Base-by-base conservation (phyloP, 768 basidiomycete species). In the Mycena rebaudengoi region DNA sequence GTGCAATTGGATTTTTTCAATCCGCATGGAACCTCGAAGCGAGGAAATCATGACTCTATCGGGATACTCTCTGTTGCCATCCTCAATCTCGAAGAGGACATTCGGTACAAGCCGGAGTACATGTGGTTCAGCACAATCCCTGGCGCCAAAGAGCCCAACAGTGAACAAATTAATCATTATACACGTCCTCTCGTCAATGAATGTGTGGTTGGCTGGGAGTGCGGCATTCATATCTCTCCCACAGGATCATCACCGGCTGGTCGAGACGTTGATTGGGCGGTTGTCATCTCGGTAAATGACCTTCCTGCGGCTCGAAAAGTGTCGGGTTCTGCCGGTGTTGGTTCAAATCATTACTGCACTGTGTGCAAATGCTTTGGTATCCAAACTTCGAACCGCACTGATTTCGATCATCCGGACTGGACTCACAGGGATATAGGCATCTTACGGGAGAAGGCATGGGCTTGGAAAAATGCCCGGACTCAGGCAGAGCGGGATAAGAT, bases 1-100 rank as follows among this genome's bases (percentile, higher is more conserved):
- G 61, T 79, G 1, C 68, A 75, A 18, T 29, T 79, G 1, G 74
- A 80, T 55, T 75, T 75, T 43, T 81, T 82, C 68, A 76, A 79
- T 44, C 67, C 77, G 0, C 58, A 79, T 28, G 71, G 74, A 2
- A 72, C 70, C 7, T 60, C 26, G 7, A 64, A 68, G n/a, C 44
- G 58, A 7, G 75, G 76, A 32, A 69, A 69, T 14, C 68, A 57
- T 18, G 61, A 68, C 1, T 80, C 78, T 0, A 64, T 71, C 12
- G 75, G 78, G 4, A 53, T 80, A 11, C 74, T 80, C 8, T 74
- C 74, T 1, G 64, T 76, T 33, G 70, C 71, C 14, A 74, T 73
- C 51, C 65, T 80, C 3, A 80, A 79, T 43, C 69, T 82, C 6
- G 76, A 77, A 1, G 53, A 62, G 1, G 56, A 73, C 14, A 60